phyloP scores from a whole-genome alignment of 106 monocot genomes.

The Platanthera zijinensis region DNA sequence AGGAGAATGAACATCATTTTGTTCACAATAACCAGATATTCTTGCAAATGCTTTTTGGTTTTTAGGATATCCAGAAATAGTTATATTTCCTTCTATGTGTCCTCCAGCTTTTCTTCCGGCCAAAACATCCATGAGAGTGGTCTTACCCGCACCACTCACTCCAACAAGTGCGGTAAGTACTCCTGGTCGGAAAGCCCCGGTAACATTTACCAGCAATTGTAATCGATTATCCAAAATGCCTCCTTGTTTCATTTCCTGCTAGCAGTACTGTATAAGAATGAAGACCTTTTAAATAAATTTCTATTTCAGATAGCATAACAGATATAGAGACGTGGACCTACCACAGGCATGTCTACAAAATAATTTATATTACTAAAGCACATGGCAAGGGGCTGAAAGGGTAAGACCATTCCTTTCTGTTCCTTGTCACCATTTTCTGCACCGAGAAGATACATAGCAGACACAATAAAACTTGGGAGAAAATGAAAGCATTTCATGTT shows the following conservation, averaged over 20 bases:
- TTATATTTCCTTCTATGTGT: constrained; percentile 77
- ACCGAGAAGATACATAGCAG: not conserved
- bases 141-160: constrained; percentile 98
- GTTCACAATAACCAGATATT: constrained; percentile 96
- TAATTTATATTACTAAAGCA: constrained; percentile 92
- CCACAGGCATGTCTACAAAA: constrained; percentile 86
- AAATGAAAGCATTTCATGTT: not conserved
- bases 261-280: constrained; percentile 40
- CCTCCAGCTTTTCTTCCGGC: constrained; percentile 98
- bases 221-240: constrained; percentile 78
- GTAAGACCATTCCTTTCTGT: constrained; percentile 94
- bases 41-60: constrained; percentile 95
- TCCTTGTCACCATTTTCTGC: constrained; percentile 56
- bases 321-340: constrained; percentile 22
- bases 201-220: constrained; percentile 84
- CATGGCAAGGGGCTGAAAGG: constrained; percentile 96
- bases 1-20: constrained; percentile 97
- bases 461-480: not conserved
- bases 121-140: constrained; percentile 99
- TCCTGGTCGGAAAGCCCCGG: constrained; percentile 97
- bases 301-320: constrained; percentile 3
- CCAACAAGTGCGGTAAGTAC: constrained; percentile 96
- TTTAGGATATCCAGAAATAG: constrained; percentile 91
- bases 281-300: constrained; percentile 20
- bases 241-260: constrained; percentile 86